phyloP scores from a whole-genome alignment of 192 early-diverging fungal genomes.

The Paraglomus brasilianum region DNA sequence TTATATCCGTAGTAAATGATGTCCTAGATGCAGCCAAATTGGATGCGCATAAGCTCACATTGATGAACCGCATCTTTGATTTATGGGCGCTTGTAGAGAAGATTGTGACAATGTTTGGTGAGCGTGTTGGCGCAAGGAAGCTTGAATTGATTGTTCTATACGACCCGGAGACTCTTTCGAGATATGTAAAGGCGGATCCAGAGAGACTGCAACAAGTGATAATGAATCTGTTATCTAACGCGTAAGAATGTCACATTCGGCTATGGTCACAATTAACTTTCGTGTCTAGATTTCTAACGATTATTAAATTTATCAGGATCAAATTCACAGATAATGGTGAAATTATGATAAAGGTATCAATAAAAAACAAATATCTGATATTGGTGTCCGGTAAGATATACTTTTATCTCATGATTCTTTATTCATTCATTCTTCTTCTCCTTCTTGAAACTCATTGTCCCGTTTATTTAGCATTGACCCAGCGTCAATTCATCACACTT shows the following conservation, averaged over 20 bases:
- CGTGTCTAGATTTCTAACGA: no score
- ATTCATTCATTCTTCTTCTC: background rate
- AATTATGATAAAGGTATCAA: conserved; percentile 29
- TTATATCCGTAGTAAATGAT: conserved; percentile 39
- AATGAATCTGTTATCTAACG: no score
- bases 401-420: background rate
- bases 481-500: conserved; percentile 50
- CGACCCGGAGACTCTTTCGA: no score
- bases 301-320: conserved; percentile 5
- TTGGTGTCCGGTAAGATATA: conserved; percentile 56
- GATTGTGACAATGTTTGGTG: no score
- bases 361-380: conserved; percentile 54
- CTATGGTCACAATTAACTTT: no score
- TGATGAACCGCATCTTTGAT: conserved; percentile 3
- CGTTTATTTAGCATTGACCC: background rate
- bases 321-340: conserved; percentile 52
- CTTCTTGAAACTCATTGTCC: background rate
- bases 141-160: no score
- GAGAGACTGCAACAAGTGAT: no score
- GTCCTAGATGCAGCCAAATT: conserved; percentile 39
- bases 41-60: conserved; percentile 36
- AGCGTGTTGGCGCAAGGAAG: no score
- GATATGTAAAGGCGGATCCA: no score
- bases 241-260: no score
- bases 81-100: no score